Evolutionary conservation across 345 rosid species (phyloP), one percentile per base, ranked within the genome.

Genomic region (Eucalyptus paniculata): DNA sequence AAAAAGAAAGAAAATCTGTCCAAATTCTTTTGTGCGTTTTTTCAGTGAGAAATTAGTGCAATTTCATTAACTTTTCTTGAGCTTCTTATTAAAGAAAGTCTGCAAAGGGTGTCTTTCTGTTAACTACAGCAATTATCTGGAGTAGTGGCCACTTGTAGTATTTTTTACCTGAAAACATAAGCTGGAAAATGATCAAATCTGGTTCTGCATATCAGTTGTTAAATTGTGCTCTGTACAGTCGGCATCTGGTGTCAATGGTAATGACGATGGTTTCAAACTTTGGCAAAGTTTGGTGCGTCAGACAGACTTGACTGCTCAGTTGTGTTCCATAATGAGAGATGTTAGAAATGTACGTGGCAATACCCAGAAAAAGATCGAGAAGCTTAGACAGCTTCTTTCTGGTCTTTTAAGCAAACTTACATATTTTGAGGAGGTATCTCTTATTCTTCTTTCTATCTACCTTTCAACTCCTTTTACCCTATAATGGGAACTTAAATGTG

Each of bases 321-420:
- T 98, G 89, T 95, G 97, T 93, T 94, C 99, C 89, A 96, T 98
- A 89, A 96, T 90, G 89, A 95, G 96, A 93, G 99, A 98, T 86
- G 98, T 98, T 88, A 94, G 98, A 92, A 96, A 96, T 92, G 99
- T 98, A 88, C 94, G 99, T 86, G 98, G 99, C 93, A 98, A 98
- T 92, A 97, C 99, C 86, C 99, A 97, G 92, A 98, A 97, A 90
- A 98, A 97, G 93, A 98, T 96, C 89, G 99, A 98, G 92, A 98
- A 97, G 95, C 98, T 97, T 69, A 95, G 99, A 89, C 99, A 98
- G 92, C 98, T 98, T 91, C 97, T 97, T 86, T 93, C 95, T 88
- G 99, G 99, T 90, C 97, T 97, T 89, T 98, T 97, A 81, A 97
- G 99, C 88, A 97, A 98, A 90, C 99, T 98, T 87, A 97, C 99